These are phyloP conservation scores for Suhomyces taliae DNA, from an alignment of 1,139 yeast genomes.

Conservation along the genomic window DNA sequence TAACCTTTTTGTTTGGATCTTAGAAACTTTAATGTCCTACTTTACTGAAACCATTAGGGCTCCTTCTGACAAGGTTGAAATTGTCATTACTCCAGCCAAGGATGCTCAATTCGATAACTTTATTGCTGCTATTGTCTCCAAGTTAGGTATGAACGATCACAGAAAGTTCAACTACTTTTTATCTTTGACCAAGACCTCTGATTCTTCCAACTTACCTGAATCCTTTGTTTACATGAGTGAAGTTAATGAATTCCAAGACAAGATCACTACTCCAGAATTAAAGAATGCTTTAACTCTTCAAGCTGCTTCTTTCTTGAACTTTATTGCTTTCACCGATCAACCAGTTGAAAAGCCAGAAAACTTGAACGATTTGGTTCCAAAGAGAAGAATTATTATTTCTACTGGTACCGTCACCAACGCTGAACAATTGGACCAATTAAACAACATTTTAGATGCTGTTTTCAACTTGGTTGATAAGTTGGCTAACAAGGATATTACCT, in stretches of 20 bases:
- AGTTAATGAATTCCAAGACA: constrained; percentile 74
- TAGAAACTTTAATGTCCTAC: constrained; percentile 58
- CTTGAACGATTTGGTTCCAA: constrained; percentile 51
- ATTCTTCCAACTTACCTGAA: constrained; percentile 65
- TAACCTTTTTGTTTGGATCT: constrained; percentile 63
- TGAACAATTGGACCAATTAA: constrained; percentile 47
- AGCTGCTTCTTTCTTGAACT: constrained; percentile 58
- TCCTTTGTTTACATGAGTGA: constrained; percentile 90
- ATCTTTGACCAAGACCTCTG: constrained; percentile 80
- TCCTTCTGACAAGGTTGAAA: constrained; percentile 62
- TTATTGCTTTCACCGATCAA: constrained; percentile 80
- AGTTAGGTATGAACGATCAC: constrained; percentile 73
- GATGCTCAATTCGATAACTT: constrained; percentile 62
- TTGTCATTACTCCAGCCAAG: constrained; percentile 60
- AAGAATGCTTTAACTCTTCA: constrained; percentile 52
- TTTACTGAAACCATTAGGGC: constrained; percentile 49
- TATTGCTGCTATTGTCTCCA: constrained; percentile 82
- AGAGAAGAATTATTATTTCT: constrained; percentile 55
- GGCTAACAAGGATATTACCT: constrained; percentile 43
- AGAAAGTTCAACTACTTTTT: constrained; percentile 79
- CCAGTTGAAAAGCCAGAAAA: constrained; percentile 64
- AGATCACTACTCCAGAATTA: constrained; percentile 51
- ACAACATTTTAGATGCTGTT: constrained; percentile 50
- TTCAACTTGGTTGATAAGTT: constrained; percentile 56
- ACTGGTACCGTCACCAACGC: constrained; percentile 48